Evolutionary conservation across 2,329 filamentous ascomycete genomes (phyloP).

Genomic region (Verticillium klebahnii): DNA sequence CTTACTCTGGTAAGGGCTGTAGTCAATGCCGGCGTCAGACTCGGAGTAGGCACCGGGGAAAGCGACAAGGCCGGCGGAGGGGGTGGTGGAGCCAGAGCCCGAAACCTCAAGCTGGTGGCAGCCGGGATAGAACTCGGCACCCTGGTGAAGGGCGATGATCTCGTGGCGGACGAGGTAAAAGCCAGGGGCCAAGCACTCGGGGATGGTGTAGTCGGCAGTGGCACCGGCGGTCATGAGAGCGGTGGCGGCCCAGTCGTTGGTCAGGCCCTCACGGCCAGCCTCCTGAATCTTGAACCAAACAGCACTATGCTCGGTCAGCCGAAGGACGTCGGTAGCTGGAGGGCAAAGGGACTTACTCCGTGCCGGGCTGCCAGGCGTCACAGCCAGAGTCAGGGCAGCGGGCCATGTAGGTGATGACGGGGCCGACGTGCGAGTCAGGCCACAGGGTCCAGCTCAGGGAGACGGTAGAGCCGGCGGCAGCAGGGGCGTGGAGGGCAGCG

Average conservation of each 20-base stretch:
- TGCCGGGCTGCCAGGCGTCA: conserved; percentile 42
- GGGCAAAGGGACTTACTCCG: conserved; percentile 22
- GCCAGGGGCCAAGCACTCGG: conserved; percentile 39
- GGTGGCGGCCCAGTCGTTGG: conserved; percentile 41
- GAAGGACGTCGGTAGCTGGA: background rate
- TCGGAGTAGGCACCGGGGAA: conserved; percentile 46
- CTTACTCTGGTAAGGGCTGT: conserved; percentile 39
- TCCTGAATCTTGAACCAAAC: conserved; percentile 55
- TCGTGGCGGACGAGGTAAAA: conserved; percentile 51
- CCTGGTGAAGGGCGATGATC: conserved; percentile 46
- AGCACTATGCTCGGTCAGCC: conserved; percentile 21
- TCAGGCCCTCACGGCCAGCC: conserved; percentile 42
- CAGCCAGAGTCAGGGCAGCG: conserved; percentile 49
- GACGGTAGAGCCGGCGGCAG: conserved; percentile 47
- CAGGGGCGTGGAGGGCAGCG: conserved; percentile 48
- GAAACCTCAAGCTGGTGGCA: conserved; percentile 48
- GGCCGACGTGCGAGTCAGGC: conserved; percentile 46
- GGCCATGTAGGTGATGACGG: conserved; percentile 56
- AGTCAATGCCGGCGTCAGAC: conserved; percentile 41
- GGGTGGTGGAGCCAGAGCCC: conserved; percentile 34
- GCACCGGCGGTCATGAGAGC: conserved; percentile 38
- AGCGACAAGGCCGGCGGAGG: conserved; percentile 29
- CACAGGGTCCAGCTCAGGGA: conserved; percentile 51
- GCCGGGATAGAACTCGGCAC: conserved; percentile 48
- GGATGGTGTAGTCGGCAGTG: conserved; percentile 41